Evolutionary conservation across 768 basidiomycete genomes (phyloP).

Genomic region (Astraeus odoratus): DNA sequence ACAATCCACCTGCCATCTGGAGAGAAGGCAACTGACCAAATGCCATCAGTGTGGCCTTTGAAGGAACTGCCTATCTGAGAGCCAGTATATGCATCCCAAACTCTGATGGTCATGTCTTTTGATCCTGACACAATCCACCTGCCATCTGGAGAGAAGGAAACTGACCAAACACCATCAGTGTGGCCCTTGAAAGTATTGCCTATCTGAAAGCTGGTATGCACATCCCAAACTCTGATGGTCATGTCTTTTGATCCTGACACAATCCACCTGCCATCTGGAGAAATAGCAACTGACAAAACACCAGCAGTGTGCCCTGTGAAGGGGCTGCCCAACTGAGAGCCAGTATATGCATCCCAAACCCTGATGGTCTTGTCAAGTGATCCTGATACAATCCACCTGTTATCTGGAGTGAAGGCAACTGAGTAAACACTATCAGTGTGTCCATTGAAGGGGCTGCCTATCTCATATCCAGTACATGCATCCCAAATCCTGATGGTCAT

Average conservation of each 20-base stretch:
- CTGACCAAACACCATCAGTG: background rate
- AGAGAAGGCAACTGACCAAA: no score
- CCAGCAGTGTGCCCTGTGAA: background rate
- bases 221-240: constrained; percentile 11
- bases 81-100: background rate
- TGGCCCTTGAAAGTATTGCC: constrained; percentile 9
- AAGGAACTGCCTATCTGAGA: background rate
- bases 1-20: background rate
- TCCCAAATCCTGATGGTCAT: constrained; percentile 1
- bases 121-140: constrained; percentile 1
- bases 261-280: constrained; percentile 2
- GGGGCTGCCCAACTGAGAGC: background rate
- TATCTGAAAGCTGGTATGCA: background rate
- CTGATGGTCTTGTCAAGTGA: background rate
- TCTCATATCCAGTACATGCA: background rate
- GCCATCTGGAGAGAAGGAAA: background rate
- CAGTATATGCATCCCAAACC: constrained; percentile 11
- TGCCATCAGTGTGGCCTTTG: background rate
- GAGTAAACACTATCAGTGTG: constrained; percentile 4
- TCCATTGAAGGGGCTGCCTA: background rate
- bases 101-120: background rate
- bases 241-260: constrained; percentile 9
- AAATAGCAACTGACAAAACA: background rate
- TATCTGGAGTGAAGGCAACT: constrained; percentile 12
- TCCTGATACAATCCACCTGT: constrained; percentile 7